These are phyloP conservation scores for Exophiala dermatitidis DNA, from an alignment of 2,329 filamentous ascomycete genomes.

Conservation along the genomic window DNA sequence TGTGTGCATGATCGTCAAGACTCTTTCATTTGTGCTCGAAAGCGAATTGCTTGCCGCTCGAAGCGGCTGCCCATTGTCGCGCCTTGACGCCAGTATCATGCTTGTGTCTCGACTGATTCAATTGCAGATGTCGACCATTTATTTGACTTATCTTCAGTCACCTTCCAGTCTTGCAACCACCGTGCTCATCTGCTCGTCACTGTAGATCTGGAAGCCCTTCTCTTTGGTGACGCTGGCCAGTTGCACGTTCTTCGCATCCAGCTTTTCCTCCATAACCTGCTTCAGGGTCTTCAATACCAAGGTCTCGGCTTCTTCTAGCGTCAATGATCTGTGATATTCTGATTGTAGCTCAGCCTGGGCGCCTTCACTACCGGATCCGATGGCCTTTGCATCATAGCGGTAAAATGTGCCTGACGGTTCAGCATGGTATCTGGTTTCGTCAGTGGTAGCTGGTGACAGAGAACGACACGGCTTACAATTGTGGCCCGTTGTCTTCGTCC, in stretches of 20 bases:
- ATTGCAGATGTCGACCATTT: background rate
- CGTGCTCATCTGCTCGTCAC: slow-evolving; percentile 90
- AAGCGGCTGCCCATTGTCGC: slow-evolving; percentile 4
- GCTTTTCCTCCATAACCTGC: slow-evolving; percentile 99
- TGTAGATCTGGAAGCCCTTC: slow-evolving; percentile 97
- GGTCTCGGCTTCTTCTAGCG: slow-evolving; percentile 85
- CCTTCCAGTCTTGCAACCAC: slow-evolving; percentile 66
- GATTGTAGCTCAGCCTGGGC: slow-evolving; percentile 97
- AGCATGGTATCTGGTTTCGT: slow-evolving; percentile 67
- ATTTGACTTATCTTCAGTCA: slow-evolving; percentile 29
- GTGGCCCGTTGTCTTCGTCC: slow-evolving; percentile 84
- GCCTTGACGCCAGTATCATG: slow-evolving; percentile 20
- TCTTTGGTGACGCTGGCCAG: slow-evolving; percentile 96
- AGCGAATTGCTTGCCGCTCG: background rate
- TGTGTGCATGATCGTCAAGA: background rate
- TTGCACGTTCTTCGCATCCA: slow-evolving; percentile 98
- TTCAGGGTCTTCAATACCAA: slow-evolving; percentile 95
- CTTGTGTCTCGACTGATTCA: slow-evolving; percentile 6
- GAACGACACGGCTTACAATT: slow-evolving; percentile 52
- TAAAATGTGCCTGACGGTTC: slow-evolving; percentile 98
- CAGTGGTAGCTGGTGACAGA: background rate
- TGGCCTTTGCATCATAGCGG: slow-evolving; percentile 97
- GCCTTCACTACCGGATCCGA: slow-evolving; percentile 93
- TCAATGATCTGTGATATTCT: slow-evolving; percentile 97
- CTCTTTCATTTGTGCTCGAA: background rate